Percentiles rank a stretch among this genome's conserved stretches.
Conservation (phyloP, 2,329 filamentous ascomycete species). For the Lecanicillium sp. region DNA sequence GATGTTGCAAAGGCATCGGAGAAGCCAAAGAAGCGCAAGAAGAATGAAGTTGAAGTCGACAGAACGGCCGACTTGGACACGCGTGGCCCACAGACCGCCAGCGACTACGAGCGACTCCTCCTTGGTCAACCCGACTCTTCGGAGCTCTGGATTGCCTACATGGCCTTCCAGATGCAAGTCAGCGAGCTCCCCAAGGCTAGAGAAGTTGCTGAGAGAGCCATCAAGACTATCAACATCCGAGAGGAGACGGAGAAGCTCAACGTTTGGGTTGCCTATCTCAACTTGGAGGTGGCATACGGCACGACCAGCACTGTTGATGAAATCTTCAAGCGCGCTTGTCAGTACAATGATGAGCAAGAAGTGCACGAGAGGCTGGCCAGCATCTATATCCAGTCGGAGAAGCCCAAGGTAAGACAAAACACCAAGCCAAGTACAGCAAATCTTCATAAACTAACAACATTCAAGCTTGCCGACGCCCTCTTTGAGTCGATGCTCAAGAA, state of each 20-base stretch:
- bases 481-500: slow-evolving; percentile 87
- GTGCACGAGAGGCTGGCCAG: slow-evolving; percentile 84
- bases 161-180: slow-evolving; percentile 95
- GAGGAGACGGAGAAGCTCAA: slow-evolving; percentile 92
- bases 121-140: slow-evolving; percentile 92
- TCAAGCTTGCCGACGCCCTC: slow-evolving; percentile 75
- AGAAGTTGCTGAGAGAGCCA: slow-evolving; percentile 81
- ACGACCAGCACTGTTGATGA: slow-evolving; percentile 75
- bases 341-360: slow-evolving; percentile 87
- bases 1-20: slow-evolving; percentile 34
- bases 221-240: slow-evolving; percentile 83
- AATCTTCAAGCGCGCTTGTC: slow-evolving; percentile 84
- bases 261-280: slow-evolving; percentile 89
- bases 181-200: slow-evolving; percentile 84
- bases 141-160: slow-evolving; percentile 89
- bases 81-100: slow-evolving; percentile 79
- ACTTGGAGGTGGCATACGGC: slow-evolving; percentile 87
- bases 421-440: too few species aligned
- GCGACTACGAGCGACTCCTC: slow-evolving; percentile 89
- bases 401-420: slow-evolving; percentile 66
- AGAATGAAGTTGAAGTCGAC: slow-evolving; percentile 74
- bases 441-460: too few species aligned
- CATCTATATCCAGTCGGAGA: slow-evolving; percentile 90
- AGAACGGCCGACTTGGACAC: slow-evolving; percentile 86
- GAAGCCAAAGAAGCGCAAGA: slow-evolving; percentile 70